Base-by-base conservation (phyloP, 768 basidiomycete genomes). In the Termitomyces sp. region DNA sequence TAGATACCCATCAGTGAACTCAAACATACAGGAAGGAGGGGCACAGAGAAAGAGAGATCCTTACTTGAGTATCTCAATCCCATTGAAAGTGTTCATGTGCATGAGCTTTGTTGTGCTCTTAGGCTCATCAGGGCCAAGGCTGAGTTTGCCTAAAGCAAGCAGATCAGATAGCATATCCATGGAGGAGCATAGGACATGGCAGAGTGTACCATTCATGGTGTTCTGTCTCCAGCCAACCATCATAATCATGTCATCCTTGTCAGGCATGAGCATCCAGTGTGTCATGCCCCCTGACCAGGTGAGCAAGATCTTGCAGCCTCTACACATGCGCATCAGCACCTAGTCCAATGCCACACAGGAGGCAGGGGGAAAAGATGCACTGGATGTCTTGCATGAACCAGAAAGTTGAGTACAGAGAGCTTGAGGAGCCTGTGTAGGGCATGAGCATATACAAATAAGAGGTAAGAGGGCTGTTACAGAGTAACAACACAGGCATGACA, bases 391-490 rank as follows among this genome's bases (percentile, higher is more conserved):
- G 90, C 68, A 96, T 87, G 67, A 82, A 86, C 52, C 91, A 84
- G 79, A 95, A 95, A 1, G 87, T 83, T 0, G 93, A 93, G 69
- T 88, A 95, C 0, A 93, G 92, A 26, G 91, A 93, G 12, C 93
- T 93, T 16, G 83, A 83, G n/a, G 94, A 95, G 26, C 93, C 91
- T 89, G 63, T 54, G 43, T n/a, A 3, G 36, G 34, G 9, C 6
- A 22, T 34, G 3, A 55, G 33, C 16, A 39, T 5, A 13, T 10
- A 48, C 34, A 37, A 39, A 56, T 6, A 39, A 20, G 14, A 30
- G 27, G 27, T 39, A 8, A n/a, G 13, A 24, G 20, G 24, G 33
- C 5, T 4, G 14, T 40, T 36, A n/a, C n/a, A n/a, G n/a, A n/a
- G n/a, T n/a, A n/a, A n/a, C n/a, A n/a, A n/a, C n/a, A n/a, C n/a